Percentiles rank a stretch among this genome's conserved stretches.
phyloP scores from a whole-genome alignment of 2,329 filamentous ascomycete species.

The Ramularia endophylla region DNA sequence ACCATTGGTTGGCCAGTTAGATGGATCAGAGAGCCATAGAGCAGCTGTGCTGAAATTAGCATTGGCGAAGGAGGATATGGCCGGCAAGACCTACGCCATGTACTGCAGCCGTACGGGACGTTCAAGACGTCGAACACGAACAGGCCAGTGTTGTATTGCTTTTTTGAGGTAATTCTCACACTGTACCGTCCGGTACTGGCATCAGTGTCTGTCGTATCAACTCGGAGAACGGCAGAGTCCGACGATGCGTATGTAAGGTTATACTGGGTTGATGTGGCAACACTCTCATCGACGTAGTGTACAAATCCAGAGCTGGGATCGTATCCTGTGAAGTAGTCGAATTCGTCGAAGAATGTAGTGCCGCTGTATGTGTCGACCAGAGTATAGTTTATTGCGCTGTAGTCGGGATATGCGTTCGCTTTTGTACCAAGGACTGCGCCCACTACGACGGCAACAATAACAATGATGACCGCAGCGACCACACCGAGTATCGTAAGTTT shows the following conservation, averaged over 20 bases:
- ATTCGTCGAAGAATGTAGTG: conserved; percentile 41
- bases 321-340: conserved; percentile 43
- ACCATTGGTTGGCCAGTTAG: conserved; percentile 2
- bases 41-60: conserved; percentile 5
- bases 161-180: conserved; percentile 32
- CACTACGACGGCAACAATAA: conserved; percentile 23
- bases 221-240: conserved; percentile 22
- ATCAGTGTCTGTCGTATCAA: conserved; percentile 24
- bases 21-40: neutral
- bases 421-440: conserved; percentile 24
- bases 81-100: conserved; percentile 37
- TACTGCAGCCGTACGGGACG: conserved; percentile 32
- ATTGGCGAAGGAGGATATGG: conserved; percentile 38
- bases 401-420: conserved; percentile 23
- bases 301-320: conserved; percentile 49
- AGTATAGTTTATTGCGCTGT: conserved; percentile 13
- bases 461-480: conserved; percentile 10
- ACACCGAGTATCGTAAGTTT: conserved; percentile 17
- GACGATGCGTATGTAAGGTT: conserved; percentile 28
- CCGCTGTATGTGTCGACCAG: conserved; percentile 16
- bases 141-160: conserved; percentile 31
- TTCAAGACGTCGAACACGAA: conserved; percentile 34
- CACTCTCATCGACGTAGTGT: conserved; percentile 34
- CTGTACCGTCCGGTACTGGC: conserved; percentile 28
- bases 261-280: conserved; percentile 19